Conservation (phyloP, 805 yeast species). For the Schwanniomyces vanrijiae region DNA sequence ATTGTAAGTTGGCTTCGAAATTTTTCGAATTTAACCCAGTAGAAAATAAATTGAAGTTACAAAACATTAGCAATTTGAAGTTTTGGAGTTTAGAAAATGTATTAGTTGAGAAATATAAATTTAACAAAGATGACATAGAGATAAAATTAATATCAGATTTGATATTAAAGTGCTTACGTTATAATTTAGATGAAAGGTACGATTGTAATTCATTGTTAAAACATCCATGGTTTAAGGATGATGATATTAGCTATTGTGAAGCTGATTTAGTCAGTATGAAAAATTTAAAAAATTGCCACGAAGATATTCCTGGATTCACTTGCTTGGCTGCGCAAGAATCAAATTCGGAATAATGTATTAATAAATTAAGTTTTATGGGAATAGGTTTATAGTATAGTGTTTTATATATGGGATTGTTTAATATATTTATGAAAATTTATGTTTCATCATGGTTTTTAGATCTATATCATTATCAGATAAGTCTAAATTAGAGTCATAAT, state of each 20-base stretch:
- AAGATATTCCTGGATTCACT: conserved; percentile 32
- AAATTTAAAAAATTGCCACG: conserved; percentile 22
- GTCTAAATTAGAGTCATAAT: conserved; percentile 25
- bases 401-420: conserved; percentile 1
- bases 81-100: conserved; percentile 53
- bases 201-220: conserved; percentile 55
- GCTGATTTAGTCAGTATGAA: conserved; percentile 15
- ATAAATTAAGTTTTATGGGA: neutral
- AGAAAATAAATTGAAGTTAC: conserved; percentile 30
- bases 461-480: conserved; percentile 19
- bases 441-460: conserved; percentile 6
- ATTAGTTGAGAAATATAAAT: conserved; percentile 48
- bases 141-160: conserved; percentile 46
- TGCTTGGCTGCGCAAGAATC: conserved; percentile 16
- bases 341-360: neutral
- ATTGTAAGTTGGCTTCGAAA: conserved; percentile 39
- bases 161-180: conserved; percentile 48
- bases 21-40: conserved; percentile 36
- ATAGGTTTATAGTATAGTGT: conserved; percentile 1
- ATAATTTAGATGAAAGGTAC: conserved; percentile 48
- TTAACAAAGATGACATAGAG: conserved; percentile 30
- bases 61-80: conserved; percentile 47
- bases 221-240: conserved; percentile 49
- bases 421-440: conserved; percentile 7
- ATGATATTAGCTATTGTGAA: conserved; percentile 8